Evolutionary conservation across 768 basidiomycete species (phyloP), one percentile per base, ranked within the genome.

Genomic region (Lactarius sp.): DNA sequence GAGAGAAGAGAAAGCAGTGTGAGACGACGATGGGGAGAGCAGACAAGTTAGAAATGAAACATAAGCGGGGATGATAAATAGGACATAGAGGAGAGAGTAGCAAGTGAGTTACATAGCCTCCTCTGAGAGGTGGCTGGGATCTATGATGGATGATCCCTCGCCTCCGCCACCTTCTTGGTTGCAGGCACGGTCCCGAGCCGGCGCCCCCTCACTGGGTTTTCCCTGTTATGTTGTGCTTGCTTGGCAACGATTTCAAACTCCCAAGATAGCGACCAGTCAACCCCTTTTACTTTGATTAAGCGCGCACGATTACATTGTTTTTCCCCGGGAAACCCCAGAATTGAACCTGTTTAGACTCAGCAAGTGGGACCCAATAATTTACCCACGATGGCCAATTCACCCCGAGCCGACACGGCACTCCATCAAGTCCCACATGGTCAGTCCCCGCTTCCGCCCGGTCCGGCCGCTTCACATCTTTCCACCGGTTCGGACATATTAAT

Each of bases 51-150:
- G 65, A 62, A 58, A 36, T 22, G 42, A 39, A 55, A 63, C 65
- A 66, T 63, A 63, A 63, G 56, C 65, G 61, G 41, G 55, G 61
- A 64, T 44, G 65, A 66, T 66, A 66, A 66, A 66, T 66, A 66
- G 65, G 65, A 66, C 56, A 62, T 63, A 64, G 65, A 59, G 55
- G 65, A 53, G 36, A 37, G 62, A 20, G 7, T 27, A 33, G 49
- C 52, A 51, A 55, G 59, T 50, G 31, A 56, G 51, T 56, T 50
- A 59, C 64, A 65, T 60, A 46, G 64, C 64, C 64, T 60, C 64
- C 64, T 60, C 64, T 36, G 9, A 37, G 16, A 2, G 4, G 14
- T 41, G 42, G 18, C 12, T 36, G 39, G 34, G 44, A 61, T 61
- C 59, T 60, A 50, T 52, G 55, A 42, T 42, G 39, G n/a, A 63